A percentile compares a stretch with the other conserved stretches of the same genome.
Evolutionary conservation across 805 yeast species (phyloP).

Genomic region (Blastobotrys americana): DNA sequence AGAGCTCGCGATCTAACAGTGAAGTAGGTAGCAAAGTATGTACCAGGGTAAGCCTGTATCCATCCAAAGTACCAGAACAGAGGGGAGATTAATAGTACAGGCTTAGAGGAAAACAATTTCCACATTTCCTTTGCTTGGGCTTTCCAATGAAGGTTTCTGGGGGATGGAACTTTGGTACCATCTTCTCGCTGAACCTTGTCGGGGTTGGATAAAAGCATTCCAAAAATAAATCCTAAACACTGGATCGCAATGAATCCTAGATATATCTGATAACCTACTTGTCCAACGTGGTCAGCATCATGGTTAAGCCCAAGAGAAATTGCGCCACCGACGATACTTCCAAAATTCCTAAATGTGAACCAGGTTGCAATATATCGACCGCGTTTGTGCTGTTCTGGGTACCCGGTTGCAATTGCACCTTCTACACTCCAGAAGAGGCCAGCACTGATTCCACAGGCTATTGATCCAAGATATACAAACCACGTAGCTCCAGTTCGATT

Average conservation of each 20-base stretch:
- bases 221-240: constrained; percentile 18
- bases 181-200: constrained; percentile 26
- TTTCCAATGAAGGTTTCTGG: neutral
- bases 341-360: constrained; percentile 18
- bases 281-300: constrained; percentile 10
- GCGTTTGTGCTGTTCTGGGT: constrained; percentile 20
- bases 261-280: constrained; percentile 6
- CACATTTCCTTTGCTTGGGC: neutral
- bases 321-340: constrained; percentile 22
- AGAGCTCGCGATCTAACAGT: neutral
- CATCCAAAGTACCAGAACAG: neutral
- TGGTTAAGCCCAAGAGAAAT: constrained; percentile 20
- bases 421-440: constrained; percentile 24
- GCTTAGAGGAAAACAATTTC: neutral
- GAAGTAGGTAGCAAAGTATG: neutral
- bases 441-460: constrained; percentile 22
- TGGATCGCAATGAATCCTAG: constrained; percentile 20
- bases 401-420: constrained; percentile 21
- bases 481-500: constrained; percentile 19
- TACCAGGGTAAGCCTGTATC: neutral
- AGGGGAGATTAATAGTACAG: neutral
- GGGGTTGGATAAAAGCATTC: constrained; percentile 18
- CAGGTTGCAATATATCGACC: constrained; percentile 21
- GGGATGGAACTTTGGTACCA: constrained; percentile 18
- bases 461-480: constrained; percentile 20